Conservation (phyloP, 148 eudicot species). For the Pharnaceum exiguum region DNA sequence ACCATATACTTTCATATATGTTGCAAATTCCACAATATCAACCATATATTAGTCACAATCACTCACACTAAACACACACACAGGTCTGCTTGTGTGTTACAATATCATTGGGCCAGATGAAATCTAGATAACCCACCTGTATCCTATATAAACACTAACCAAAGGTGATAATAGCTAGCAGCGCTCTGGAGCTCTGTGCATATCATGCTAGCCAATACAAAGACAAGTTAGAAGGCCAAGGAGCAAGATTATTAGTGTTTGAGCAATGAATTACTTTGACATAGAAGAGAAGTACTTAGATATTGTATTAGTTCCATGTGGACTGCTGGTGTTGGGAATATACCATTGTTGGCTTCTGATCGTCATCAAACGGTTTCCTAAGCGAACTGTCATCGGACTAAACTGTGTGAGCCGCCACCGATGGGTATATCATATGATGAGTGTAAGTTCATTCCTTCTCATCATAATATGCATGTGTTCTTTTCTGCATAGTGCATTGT, state of each 20-base stretch:
- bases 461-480: background rate
- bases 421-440: constrained; percentile 31
- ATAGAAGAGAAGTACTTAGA: constrained; percentile 15
- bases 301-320: constrained; percentile 21
- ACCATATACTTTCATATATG: no score
- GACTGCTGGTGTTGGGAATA: constrained; percentile 17
- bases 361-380: constrained; percentile 11
- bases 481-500: background rate
- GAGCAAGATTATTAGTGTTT: background rate
- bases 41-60: no score
- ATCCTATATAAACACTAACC: no score
- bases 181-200: no score
- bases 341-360: constrained; percentile 23
- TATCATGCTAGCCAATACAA: no score
- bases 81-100: no score
- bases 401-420: constrained; percentile 16
- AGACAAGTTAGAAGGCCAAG: background rate
- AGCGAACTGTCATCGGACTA: constrained; percentile 21
- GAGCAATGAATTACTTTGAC: constrained; percentile 5
- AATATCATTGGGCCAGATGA: no score
- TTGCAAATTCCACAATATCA: no score
- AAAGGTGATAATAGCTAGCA: no score
- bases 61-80: no score
- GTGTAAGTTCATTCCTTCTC: constrained; percentile 12
- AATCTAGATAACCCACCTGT: no score